Percentiles rank a stretch among this genome's conserved stretches.
phyloP scores from a whole-genome alignment of 768 basidiomycete genomes.

The Cystobasidium ongulense region DNA sequence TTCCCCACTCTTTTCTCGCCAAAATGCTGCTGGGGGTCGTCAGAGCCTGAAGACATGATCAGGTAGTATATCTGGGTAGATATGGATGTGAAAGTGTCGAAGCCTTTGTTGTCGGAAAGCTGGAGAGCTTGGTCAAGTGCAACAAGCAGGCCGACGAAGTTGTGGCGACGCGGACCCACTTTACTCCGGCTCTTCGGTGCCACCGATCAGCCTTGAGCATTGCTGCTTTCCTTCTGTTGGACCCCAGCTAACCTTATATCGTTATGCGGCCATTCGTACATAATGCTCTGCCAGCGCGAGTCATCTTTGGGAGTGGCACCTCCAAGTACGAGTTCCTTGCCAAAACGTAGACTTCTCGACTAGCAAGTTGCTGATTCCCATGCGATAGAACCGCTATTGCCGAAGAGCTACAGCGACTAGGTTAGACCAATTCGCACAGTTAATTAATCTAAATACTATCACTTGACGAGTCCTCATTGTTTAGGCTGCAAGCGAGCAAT shows the following conservation, averaged over 20 bases:
- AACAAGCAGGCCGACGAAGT: too few species aligned
- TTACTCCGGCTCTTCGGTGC: neutral
- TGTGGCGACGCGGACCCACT: too few species aligned
- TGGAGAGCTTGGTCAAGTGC: too few species aligned
- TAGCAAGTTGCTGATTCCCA: neutral
- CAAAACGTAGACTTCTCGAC: neutral
- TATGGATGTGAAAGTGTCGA: too few species aligned
- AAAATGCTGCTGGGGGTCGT: neutral
- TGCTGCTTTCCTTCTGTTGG: neutral
- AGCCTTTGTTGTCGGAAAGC: too few species aligned
- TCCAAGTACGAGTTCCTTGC: constrained; percentile 22
- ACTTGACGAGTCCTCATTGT: neutral
- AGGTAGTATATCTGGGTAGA: neutral
- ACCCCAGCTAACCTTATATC: neutral
- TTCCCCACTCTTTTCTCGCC: constrained; percentile 10
- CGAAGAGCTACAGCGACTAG: neutral
- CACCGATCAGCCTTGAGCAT: neutral
- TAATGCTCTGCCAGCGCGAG: constrained; percentile 46
- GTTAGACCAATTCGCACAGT: neutral
- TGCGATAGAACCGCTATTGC: neutral
- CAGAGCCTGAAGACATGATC: neutral
- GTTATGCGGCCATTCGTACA: constrained; percentile 47
- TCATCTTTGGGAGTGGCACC: constrained; percentile 48
- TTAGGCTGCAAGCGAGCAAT: neutral
- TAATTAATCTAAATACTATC: neutral